phyloP scores from a whole-genome alignment of 768 basidiomycete genomes.

The Phallus indusiatus region DNA sequence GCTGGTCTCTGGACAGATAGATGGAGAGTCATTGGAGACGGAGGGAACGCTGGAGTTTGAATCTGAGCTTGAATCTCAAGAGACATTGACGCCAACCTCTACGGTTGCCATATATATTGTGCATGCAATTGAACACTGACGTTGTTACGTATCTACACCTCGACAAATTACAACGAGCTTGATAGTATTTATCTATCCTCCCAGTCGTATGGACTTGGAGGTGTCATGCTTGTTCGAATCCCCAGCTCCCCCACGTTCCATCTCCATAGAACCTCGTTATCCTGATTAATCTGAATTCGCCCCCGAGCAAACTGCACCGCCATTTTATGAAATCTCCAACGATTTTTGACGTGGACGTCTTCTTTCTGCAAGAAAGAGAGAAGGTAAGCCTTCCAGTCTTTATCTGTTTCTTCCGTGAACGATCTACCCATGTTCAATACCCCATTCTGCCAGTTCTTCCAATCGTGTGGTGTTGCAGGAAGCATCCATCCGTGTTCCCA shows the following conservation, averaged over 20 bases:
- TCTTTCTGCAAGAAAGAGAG: conserved; percentile 13
- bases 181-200: too few relatives aligned
- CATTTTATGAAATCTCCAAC: conserved; percentile 14
- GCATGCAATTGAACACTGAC: too few relatives aligned
- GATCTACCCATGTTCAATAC: neutral
- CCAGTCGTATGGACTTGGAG: neutral
- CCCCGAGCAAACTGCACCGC: conserved; percentile 13
- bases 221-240: neutral
- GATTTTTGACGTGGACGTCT: conserved; percentile 11
- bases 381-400: conserved; percentile 12
- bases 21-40: too few relatives aligned
- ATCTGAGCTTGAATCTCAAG: too few relatives aligned
- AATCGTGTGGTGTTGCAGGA: conserved; percentile 9
- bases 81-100: too few relatives aligned
- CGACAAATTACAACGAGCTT: too few relatives aligned
- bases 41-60: too few relatives aligned
- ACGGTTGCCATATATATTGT: too few relatives aligned
- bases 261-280: neutral
- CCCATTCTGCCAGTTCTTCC: conserved; percentile 8
- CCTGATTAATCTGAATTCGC: conserved; percentile 15
- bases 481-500: conserved; percentile 13
- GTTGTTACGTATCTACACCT: too few relatives aligned
- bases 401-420: conserved; percentile 7
- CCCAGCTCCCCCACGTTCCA: neutral
- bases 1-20: too few relatives aligned